Evolutionary conservation across 768 basidiomycete genomes (phyloP).

Genomic region (Lyophyllum shimeji): DNA sequence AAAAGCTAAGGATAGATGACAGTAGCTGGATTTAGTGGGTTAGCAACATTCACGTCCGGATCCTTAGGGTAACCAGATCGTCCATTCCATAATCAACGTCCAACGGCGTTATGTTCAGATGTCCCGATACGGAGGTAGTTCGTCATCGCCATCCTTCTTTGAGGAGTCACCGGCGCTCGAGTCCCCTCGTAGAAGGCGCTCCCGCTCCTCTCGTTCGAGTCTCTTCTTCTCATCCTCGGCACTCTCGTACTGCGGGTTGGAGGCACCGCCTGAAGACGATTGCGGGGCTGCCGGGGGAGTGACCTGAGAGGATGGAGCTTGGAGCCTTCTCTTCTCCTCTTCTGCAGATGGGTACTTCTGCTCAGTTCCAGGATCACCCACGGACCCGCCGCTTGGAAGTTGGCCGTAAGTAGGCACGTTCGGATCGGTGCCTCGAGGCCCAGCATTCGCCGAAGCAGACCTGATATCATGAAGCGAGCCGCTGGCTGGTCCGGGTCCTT

Average conservation of each 20-base stretch:
- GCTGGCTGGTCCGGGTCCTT: conserved; percentile 64
- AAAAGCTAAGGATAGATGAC: neutral
- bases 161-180: conserved; percentile 9
- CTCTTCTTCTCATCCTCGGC: conserved; percentile 68
- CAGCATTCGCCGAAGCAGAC: conserved; percentile 33
- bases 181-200: conserved; percentile 39
- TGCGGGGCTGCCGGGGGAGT: conserved; percentile 9
- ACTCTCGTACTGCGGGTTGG: conserved; percentile 34
- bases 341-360: conserved; percentile 50
- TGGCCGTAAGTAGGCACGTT: conserved; percentile 30
- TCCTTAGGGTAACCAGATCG: neutral
- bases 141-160: conserved; percentile 37
- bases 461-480: conserved; percentile 60
- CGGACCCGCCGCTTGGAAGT: conserved; percentile 11
- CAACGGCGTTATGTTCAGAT: conserved; percentile 15
- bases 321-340: conserved; percentile 67
- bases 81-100: neutral
- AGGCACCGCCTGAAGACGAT: conserved; percentile 2
- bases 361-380: conserved; percentile 20
- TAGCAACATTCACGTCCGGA: neutral
- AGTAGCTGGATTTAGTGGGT: neutral
- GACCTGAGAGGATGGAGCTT: conserved; percentile 34
- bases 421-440: conserved; percentile 29
- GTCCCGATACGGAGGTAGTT: conserved; percentile 51
- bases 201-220: conserved; percentile 66